Base-by-base conservation (phyloP, 768 basidiomycete species). In the Steccherinum ochraceum region DNA sequence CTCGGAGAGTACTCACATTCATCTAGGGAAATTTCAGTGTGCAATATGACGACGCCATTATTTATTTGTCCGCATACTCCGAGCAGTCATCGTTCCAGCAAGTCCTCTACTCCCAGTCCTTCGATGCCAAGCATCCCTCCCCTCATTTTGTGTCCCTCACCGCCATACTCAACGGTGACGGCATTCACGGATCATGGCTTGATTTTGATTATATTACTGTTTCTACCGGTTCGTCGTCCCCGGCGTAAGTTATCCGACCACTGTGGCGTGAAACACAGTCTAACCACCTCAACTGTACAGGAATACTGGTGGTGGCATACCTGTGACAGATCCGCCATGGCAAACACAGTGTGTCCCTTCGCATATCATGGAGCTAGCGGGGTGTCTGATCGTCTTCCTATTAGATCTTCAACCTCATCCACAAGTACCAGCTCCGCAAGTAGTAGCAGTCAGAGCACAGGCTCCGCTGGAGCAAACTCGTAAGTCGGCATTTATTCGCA, bases 121-220 rank as follows among this genome's bases (percentile, higher is more conserved):
- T 61, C 45, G 27, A 27, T n/a, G 19, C 30, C 30, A 35, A 35
- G 7, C 16, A 40, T 3, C 19, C 52, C 26, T 40, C 44, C 1
- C 39, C 39, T 21, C 63, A 64, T 52, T 52, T 52, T 39, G 56
- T 64, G 44, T 55, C 56, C 10, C 39, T 64, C 48, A 57, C 53
- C 24, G 59, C 58, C 0, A 24, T 54, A 30, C 54, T 56, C 25
- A 49, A 21, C 45, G 54, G 45, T 3, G 24, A 46, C 19, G 54
- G 54, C 11, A 16, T 35, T 35, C 30, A 16, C 30, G 30, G 30
- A 35, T 43, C 35, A 24, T 66, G 62, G 61, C 49, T 66, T n/a
- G 65, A 66, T 50, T 20, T 66, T 12, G 65, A 66, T 52, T 66
- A 57, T 52, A 52, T 66, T 42, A 62, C 59, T 3, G 51, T 62